Evolutionary conservation across 2,329 filamentous ascomycete genomes (phyloP).

Genomic region (Colletotrichum zoysiae): DNA sequence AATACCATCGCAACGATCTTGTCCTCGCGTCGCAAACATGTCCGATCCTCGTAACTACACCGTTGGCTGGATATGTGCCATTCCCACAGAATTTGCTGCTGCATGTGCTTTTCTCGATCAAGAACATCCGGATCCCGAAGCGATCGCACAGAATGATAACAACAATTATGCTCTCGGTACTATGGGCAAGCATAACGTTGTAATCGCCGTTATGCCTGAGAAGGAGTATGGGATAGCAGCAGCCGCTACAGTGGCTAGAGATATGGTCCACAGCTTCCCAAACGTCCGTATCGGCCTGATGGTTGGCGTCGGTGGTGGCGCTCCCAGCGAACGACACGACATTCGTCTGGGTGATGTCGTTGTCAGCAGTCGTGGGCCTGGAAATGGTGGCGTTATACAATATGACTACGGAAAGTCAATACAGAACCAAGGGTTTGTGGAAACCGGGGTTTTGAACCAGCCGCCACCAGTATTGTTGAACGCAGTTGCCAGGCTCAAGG

Average conservation of each 20-base stretch:
- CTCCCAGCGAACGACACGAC: conserved; percentile 6
- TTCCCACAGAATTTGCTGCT: not conserved
- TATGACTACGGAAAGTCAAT: conserved; percentile 42
- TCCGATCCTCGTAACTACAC: not conserved
- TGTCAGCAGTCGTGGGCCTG: conserved; percentile 8
- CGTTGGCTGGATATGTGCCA: conserved; percentile 20
- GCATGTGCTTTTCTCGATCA: conserved; percentile 10
- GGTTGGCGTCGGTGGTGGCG: conserved; percentile 30
- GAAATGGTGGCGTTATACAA: conserved; percentile 23
- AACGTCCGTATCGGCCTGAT: conserved; percentile 27
- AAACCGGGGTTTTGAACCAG: conserved; percentile 22
- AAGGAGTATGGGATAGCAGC: conserved; percentile 46
- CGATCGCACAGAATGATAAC: not conserved
- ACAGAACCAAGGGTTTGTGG: conserved; percentile 15
- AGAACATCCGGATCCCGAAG: not conserved
- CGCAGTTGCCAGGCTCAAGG: not conserved
- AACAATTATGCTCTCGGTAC: conserved; percentile 49
- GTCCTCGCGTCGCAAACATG: not conserved
- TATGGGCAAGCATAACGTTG: conserved; percentile 52
- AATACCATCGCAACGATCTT: not conserved
- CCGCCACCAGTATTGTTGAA: conserved; percentile 13
- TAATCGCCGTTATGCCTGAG: conserved; percentile 48
- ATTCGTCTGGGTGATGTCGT: conserved; percentile 40
- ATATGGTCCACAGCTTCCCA: conserved; percentile 29
- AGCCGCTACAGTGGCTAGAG: conserved; percentile 41